Conservation (phyloP, 129 eudicot species). For the Heracleum sosnowskyi region DNA sequence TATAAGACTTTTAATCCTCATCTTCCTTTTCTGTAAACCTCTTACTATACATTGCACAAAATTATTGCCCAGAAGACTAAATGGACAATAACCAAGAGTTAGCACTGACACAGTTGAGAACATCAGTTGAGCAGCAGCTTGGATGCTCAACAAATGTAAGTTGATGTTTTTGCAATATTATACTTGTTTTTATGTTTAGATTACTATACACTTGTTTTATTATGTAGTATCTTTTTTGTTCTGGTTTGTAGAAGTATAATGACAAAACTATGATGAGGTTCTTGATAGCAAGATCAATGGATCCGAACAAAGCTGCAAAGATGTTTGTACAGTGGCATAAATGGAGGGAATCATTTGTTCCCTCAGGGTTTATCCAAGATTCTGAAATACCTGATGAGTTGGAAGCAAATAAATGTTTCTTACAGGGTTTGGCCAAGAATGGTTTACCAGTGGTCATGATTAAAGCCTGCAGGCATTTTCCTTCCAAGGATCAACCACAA, state of each 20-base stretch:
- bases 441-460: slow-evolving; percentile 37
- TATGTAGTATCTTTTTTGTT: neutral
- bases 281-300: slow-evolving; percentile 83
- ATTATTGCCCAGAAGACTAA: neutral
- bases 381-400: slow-evolving; percentile 60
- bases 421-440: slow-evolving; percentile 52
- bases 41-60: neutral
- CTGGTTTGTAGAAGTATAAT: slow-evolving; percentile 29
- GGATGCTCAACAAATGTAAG: slow-evolving; percentile 59
- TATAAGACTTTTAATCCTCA: neutral
- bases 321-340: slow-evolving; percentile 79
- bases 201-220: neutral
- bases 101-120: slow-evolving; percentile 46
- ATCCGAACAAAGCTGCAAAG: slow-evolving; percentile 70
- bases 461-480: slow-evolving; percentile 49
- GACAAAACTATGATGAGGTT: slow-evolving; percentile 55
- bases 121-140: slow-evolving; percentile 27
- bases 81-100: slow-evolving; percentile 40
- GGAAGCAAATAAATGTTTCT: slow-evolving; percentile 34
- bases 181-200: neutral
- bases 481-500: slow-evolving; percentile 66
- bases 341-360: slow-evolving; percentile 76
- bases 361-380: slow-evolving; percentile 48
- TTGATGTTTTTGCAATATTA: neutral
- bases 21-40: neutral